These are phyloP conservation scores for Syncephalastrum racemosum DNA, from an alignment of 371 early-diverging fungal species.

Conservation along the genomic window DNA sequence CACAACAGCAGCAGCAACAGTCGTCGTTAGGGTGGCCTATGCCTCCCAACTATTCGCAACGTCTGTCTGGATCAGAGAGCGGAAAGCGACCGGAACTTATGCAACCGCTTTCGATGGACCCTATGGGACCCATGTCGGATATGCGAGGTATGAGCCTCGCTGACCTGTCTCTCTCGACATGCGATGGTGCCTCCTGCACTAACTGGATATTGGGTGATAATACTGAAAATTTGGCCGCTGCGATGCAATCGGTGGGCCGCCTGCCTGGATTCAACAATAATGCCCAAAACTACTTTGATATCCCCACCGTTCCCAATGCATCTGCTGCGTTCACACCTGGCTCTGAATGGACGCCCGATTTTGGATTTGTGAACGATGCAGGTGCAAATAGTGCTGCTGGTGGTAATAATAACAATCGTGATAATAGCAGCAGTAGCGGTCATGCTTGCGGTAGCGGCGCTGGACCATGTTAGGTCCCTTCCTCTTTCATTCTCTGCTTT, in stretches of 20 bases:
- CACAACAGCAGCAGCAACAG: constrained; percentile 8
- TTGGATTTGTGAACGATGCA: background rate
- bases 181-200: constrained; percentile 23
- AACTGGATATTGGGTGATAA: constrained; percentile 25
- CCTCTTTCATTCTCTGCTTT: no score
- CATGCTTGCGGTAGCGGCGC: no score
- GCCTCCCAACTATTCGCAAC: no score
- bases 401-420: no score
- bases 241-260: constrained; percentile 17
- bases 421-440: no score
- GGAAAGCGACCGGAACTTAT: no score
- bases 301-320: background rate
- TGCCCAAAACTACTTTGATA: constrained; percentile 3
- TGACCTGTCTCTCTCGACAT: constrained; percentile 20
- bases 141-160: constrained; percentile 23
- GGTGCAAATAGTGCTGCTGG: no score
- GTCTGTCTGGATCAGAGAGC: no score
- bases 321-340: constrained; percentile 3
- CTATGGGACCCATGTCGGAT: constrained; percentile 1
- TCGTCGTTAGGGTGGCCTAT: background rate
- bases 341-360: constrained; percentile 5
- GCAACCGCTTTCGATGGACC: background rate
- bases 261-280: constrained; percentile 1
- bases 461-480: no score
- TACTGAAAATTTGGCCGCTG: constrained; percentile 19